A percentile compares a stretch with the other conserved stretches of the same genome.
Evolutionary conservation across 1,284 basidiomycete species (phyloP).

Genomic region (Ceratobasidium sp.): DNA sequence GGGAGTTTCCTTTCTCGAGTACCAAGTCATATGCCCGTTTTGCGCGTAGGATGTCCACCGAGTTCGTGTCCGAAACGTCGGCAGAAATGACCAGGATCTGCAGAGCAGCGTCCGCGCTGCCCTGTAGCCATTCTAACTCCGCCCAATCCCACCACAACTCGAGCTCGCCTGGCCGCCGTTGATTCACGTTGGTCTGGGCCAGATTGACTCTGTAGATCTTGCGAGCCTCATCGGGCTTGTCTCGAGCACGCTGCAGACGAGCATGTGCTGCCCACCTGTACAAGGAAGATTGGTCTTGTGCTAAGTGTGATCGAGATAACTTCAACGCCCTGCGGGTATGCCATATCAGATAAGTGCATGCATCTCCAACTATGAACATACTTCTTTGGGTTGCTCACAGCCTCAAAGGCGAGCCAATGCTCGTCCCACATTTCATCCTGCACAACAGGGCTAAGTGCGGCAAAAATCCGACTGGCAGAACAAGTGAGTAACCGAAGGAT

Average conservation of each 20-base stretch:
- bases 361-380: conserved; percentile 51
- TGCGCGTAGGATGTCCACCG: conserved; percentile 65
- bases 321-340: conserved; percentile 68
- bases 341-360: conserved; percentile 40
- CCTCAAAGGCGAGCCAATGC: conserved; percentile 73
- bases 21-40: conserved; percentile 58
- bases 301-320: conserved; percentile 75
- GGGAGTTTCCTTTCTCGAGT: neutral
- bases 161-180: conserved; percentile 53
- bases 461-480: conserved; percentile 61
- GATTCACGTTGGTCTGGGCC: conserved; percentile 47
- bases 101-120: conserved; percentile 62
- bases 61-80: conserved; percentile 58
- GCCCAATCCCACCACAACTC: conserved; percentile 89
- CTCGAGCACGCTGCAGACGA: conserved; percentile 77
- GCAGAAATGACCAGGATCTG: conserved; percentile 65
- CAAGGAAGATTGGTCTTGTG: conserved; percentile 70
- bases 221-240: conserved; percentile 76
- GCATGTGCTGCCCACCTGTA: conserved; percentile 85
- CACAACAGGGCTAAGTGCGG: conserved; percentile 59
- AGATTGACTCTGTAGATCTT: conserved; percentile 80
- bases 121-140: conserved; percentile 85
- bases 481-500: neutral
- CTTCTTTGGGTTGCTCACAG: conserved; percentile 69
- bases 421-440: conserved; percentile 70